Evolutionary conservation across 495 filamentous ascomycete species (phyloP).

Genomic region (Penicillium maclennaniae): DNA sequence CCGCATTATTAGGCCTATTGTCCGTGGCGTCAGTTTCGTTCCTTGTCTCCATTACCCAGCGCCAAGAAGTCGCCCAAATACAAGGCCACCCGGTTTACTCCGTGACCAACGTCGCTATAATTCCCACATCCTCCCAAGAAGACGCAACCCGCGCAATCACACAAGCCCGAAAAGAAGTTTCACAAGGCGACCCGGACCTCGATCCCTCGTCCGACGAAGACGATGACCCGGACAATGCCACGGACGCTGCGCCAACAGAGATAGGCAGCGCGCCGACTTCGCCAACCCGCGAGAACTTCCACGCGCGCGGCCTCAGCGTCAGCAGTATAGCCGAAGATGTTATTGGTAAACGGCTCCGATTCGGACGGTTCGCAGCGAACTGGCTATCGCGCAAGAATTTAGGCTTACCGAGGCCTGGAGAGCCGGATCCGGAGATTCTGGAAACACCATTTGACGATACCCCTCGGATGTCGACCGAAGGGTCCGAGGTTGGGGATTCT

Average conservation of each 20-base stretch:
- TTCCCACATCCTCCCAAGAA: slow-evolving; percentile 70
- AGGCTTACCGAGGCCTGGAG: slow-evolving; percentile 46
- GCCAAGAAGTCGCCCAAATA: slow-evolving; percentile 84
- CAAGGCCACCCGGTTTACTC: slow-evolving; percentile 78
- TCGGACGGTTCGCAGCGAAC: slow-evolving; percentile 80
- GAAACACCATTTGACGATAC: slow-evolving; percentile 25
- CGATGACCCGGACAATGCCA: slow-evolving; percentile 33
- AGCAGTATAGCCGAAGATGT: slow-evolving; percentile 78
- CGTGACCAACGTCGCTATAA: slow-evolving; percentile 79
- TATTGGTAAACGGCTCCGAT: slow-evolving; percentile 68
- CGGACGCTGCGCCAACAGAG: slow-evolving; percentile 33
- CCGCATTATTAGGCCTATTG: slow-evolving; percentile 53
- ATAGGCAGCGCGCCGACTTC: slow-evolving; percentile 31
- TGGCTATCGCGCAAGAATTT: slow-evolving; percentile 86
- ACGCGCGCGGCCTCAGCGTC: slow-evolving; percentile 30
- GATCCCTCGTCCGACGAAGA: slow-evolving; percentile 36
- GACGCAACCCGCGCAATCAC: slow-evolving; percentile 70
- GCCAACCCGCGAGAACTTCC: slow-evolving; percentile 21
- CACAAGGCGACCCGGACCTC: slow-evolving; percentile 23
- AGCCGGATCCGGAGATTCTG: slow-evolving; percentile 21
- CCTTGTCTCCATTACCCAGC: slow-evolving; percentile 76
- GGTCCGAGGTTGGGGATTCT: slow-evolving; percentile 11
- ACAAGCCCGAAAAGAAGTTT: slow-evolving; percentile 52
- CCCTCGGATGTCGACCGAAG: slow-evolving; percentile 10
- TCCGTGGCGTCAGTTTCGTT: slow-evolving; percentile 72